These are phyloP conservation scores for Begonia masoniana DNA, from an alignment of 306 rosid genomes.

Conservation along the genomic window DNA sequence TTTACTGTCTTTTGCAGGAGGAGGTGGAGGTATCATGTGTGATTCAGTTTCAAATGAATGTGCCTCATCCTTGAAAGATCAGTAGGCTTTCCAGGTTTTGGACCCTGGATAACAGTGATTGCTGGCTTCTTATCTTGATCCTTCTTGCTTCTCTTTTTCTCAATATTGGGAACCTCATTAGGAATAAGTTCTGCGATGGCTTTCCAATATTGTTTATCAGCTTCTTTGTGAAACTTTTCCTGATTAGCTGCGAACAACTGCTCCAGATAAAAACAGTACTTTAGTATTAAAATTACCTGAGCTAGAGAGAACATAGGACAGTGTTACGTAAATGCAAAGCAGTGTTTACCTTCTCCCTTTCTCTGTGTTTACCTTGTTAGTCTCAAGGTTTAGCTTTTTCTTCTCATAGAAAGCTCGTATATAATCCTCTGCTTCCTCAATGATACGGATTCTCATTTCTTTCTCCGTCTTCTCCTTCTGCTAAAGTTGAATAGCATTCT, in stretches of 20 bases:
- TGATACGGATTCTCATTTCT: constrained; percentile 62
- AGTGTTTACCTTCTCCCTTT: constrained; percentile 64
- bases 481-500: constrained; percentile 58
- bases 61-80: constrained; percentile 85
- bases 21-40: constrained; percentile 75
- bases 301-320: background rate
- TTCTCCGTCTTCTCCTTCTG: constrained; percentile 86
- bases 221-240: constrained; percentile 86
- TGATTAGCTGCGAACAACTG: constrained; percentile 63
- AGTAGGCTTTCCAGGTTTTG: constrained; percentile 88
- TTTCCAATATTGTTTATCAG: constrained; percentile 88
- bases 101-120: constrained; percentile 71
- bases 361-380: constrained; percentile 65
- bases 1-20: constrained; percentile 18
- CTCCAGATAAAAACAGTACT: constrained; percentile 8
- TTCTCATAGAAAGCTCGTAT: constrained; percentile 65
- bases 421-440: constrained; percentile 84
- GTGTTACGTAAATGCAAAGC: background rate
- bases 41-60: constrained; percentile 75
- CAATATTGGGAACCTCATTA: constrained; percentile 54
- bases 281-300: background rate
- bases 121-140: constrained; percentile 83
- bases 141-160: constrained; percentile 80
- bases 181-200: constrained; percentile 84
- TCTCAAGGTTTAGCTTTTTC: constrained; percentile 73